Evolutionary conservation across 768 basidiomycete genomes (phyloP), one percentile per base, ranked within the genome.

Genomic region (Megacollybia marginata): DNA sequence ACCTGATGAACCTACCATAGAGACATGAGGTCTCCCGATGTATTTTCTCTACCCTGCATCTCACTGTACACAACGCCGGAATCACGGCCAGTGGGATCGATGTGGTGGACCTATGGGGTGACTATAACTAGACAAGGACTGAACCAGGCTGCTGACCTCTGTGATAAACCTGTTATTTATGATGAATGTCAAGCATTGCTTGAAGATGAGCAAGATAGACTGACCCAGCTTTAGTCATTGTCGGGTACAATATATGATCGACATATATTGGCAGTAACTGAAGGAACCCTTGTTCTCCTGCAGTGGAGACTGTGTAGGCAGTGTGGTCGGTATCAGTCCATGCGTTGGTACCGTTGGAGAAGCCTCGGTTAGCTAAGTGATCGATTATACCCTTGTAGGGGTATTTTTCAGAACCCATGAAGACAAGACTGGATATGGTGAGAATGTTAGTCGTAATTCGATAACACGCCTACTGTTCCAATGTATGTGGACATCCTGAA

Each of bases 311-410:
- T 9, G 96, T 98, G 64, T 97, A 99, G 9, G 91, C 91, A 43
- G 94, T 96, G 60, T 96, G 85, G 60, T 92, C 91, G 42, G 80
- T 93, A 60, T 89, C 95, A 3, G 96, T 98, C 96, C 95, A 99
- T 1, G 95, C 95, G 64, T 97, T 96, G 9, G 87, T 91, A 33
- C 90, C 91, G 53, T 88, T 82, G 7, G 91, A 88, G 62, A 94
- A 92, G 16, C 91, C 91, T 49, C 93, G 81, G 64, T 97, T 98
- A 2, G 96, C 96, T 18, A 99, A 75, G 50, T 89, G 83, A 68
- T 98, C 95, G 48, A 99, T 79, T 47, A 97, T 84, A 18, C 94
- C 95, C 64, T 98, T 97, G 75, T 90, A 91, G 0, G 95, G 94
- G 61, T 92, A 98, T 57, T 88, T 84, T 60, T 95, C 84, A 0